Conservation (phyloP, 73 alveolate genomes). For the Paramecium biaurelia region DNA sequence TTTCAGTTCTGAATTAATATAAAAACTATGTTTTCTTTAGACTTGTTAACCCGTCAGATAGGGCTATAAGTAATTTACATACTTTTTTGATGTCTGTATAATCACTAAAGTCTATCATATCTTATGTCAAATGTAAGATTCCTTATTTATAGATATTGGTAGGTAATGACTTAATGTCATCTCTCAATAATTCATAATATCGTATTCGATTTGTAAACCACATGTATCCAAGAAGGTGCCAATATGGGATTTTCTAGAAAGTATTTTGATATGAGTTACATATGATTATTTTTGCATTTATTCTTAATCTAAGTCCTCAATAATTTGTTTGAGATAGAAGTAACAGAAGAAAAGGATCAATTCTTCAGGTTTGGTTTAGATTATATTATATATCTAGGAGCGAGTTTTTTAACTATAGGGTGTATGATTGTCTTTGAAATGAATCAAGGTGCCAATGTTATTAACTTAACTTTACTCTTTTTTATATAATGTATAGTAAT, state of each 20-base stretch:
- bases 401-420: slow-evolving; percentile 9
- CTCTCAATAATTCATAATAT: neutral
- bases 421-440: neutral
- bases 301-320: slow-evolving; percentile 20
- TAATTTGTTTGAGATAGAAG: slow-evolving; percentile 28
- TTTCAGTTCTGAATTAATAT: slow-evolving; percentile 36
- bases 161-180: neutral
- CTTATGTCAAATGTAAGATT: neutral
- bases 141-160: neutral
- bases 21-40: slow-evolving; percentile 12
- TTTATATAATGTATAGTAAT: neutral
- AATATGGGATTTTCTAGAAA: slow-evolving; percentile 19
- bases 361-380: neutral
- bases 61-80: neutral
- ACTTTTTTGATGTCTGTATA: neutral
- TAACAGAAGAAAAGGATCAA: slow-evolving; percentile 15
- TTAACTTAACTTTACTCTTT: neutral
- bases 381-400: neutral
- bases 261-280: neutral
- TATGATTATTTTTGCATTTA: neutral
- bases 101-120: neutral
- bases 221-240: slow-evolving; percentile 38
- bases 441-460: slow-evolving; percentile 34
- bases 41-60: neutral
- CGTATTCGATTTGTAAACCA: slow-evolving; percentile 12